Percentiles rank a stretch among this genome's conserved stretches.
phyloP scores from a whole-genome alignment of 371 early-diverging fungal species.

The Capillidium heterosporum region DNA sequence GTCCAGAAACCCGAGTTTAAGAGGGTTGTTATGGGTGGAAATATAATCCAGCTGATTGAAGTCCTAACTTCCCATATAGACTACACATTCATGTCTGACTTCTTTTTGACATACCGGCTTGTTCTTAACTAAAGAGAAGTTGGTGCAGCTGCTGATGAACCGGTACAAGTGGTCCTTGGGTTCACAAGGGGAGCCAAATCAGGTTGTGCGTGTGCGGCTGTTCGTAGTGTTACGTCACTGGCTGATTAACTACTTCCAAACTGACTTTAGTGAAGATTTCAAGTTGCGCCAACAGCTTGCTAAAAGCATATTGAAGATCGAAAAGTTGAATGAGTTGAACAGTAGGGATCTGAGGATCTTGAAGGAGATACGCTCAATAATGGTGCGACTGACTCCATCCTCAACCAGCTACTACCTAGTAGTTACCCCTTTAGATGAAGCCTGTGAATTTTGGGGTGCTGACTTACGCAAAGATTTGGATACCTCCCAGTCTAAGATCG shows the following conservation, averaged over 20 bases:
- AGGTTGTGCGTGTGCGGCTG: conserved; percentile 37
- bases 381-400: conserved; percentile 11
- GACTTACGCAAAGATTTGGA: conserved; percentile 6
- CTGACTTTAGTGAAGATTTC: conserved; percentile 35
- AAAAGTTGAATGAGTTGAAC: background rate
- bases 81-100: conserved; percentile 47
- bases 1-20: background rate
- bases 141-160: conserved; percentile 32
- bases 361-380: background rate
- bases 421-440: conserved; percentile 31
- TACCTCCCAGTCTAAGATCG: no score
- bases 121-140: conserved; percentile 32
- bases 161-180: conserved; percentile 38
- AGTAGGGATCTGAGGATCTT: conserved; percentile 6
- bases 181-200: conserved; percentile 6
- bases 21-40: background rate
- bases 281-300: conserved; percentile 22
- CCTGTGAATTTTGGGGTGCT: conserved; percentile 19
- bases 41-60: conserved; percentile 22
- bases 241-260: conserved; percentile 40
- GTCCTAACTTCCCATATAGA: conserved; percentile 43
- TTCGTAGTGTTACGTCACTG: conserved; percentile 48
- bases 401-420: conserved; percentile 18
- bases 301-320: conserved; percentile 16
- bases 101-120: conserved; percentile 46